phyloP scores from a whole-genome alignment of 306 rosid genomes.

The Hylodesmum podocarpum region DNA sequence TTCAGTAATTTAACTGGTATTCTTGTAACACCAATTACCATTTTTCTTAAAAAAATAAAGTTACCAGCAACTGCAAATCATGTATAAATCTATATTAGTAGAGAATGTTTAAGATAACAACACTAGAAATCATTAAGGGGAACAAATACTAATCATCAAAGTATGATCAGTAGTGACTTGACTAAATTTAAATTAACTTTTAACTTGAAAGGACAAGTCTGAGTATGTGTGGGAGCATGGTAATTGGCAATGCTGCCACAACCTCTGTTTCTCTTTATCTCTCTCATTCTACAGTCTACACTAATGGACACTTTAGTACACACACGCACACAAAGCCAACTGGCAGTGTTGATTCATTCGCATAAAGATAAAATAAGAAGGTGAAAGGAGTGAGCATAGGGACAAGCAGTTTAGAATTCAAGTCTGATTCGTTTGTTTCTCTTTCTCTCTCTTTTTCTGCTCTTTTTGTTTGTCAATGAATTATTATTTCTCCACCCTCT shows the following conservation, averaged over 20 bases:
- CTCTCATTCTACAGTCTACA: constrained; percentile 30
- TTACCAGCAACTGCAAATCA: no score
- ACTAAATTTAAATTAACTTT: constrained; percentile 30
- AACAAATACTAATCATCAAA: constrained; percentile 26
- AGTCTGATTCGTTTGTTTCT: constrained; percentile 54
- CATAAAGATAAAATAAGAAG: constrained; percentile 62
- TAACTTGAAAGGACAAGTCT: constrained; percentile 37
- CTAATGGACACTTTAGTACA: constrained; percentile 36
- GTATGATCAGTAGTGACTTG: constrained; percentile 32
- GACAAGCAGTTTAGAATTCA: constrained; percentile 71
- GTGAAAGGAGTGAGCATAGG: constrained; percentile 62
- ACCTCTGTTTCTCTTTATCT: constrained; percentile 17
- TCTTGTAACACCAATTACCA: no score
- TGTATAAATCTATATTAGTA: no score
- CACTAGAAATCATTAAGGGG: constrained; percentile 24
- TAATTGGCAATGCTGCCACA: constrained; percentile 33
- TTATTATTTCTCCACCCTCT: constrained; percentile 23
- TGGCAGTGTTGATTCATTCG: constrained; percentile 77
- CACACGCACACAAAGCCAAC: constrained; percentile 73
- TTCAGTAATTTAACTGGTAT: no score
- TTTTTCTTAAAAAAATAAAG: no score
- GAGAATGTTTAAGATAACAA: background rate
- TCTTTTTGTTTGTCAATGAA: constrained; percentile 21
- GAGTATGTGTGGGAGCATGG: constrained; percentile 26
- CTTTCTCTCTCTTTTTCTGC: constrained; percentile 3